phyloP scores from a whole-genome alignment of 169 alveolate species.

The Blepharisma undulans region DNA sequence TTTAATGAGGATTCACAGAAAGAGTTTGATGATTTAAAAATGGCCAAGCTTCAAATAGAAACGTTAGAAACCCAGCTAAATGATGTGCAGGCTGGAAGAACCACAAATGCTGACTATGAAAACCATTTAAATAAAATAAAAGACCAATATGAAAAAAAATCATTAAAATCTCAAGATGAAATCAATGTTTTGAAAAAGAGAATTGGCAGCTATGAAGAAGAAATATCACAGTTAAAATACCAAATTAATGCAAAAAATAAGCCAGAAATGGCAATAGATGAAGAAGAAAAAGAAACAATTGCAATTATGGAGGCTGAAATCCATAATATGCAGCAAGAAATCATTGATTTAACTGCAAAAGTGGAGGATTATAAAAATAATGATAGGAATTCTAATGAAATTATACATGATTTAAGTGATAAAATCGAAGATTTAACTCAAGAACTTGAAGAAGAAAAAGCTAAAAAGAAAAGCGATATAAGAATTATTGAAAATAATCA shows the following conservation, averaged over 20 bases:
- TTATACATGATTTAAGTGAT: too few species aligned
- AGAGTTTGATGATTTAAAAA: not conserved
- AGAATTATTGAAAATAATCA: not conserved
- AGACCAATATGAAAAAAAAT: not conserved
- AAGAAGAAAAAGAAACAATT: constrained; percentile 23
- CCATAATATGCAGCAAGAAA: too few species aligned
- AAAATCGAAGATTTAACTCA: not conserved
- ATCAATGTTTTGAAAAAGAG: not conserved
- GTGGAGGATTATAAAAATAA: not conserved
- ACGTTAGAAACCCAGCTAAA: not conserved
- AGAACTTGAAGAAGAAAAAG: not conserved
- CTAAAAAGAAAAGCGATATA: not conserved
- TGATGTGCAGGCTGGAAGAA: not conserved
- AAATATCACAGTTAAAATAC: too few species aligned
- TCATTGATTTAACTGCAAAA: not conserved
- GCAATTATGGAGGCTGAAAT: not conserved
- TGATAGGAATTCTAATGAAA: not conserved
- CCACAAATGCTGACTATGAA: constrained; percentile 1
- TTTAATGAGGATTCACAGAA: not conserved
- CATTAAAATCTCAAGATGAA: not conserved
- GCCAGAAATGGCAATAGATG: not conserved
- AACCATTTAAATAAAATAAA: not conserved
- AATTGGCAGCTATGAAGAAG: not conserved
- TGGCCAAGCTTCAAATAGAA: not conserved
- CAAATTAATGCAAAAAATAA: not conserved